Evolutionary conservation across 176 grass and related monocot genomes (phyloP), one percentile per base, ranked within the genome.

Genomic region (Hordeum marinum): DNA sequence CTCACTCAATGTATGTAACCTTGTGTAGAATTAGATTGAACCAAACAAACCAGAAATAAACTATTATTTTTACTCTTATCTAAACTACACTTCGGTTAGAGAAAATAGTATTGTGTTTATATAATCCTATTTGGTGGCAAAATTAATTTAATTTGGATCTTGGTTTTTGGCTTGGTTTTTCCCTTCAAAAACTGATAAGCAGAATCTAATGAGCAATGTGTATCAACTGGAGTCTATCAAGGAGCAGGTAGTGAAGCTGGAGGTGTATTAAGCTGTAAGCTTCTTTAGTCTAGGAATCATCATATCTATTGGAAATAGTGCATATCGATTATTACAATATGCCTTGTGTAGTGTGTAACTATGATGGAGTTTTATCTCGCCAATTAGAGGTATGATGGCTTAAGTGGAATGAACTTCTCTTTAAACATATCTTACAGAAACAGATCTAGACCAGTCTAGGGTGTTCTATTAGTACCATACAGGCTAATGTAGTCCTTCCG

Each of bases 101-200:
- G 12, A 11, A 43, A 43, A 43, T 43, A 43, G 42, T 43, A 11
- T 12, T 43, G 42, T 43, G 42, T 43, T 43, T 29, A 29, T 29
- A 29, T 29, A 29, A 29, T 29, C 42, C 42, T 43, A 2, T 43
- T 43, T 43, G 42, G 42, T 43, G 24, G 65, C n/a, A 42, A 64
- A 72, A 72, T 15, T 80, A 9, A 82, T 83, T 82, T 61, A 72
- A 66, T 86, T 72, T 86, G 41, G 31, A 10, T 81, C 70, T 81
- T 89, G 34, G 54, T 80, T 80, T 82, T 79, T 82, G 45, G 64
- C 17, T 82, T 20, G 0, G 62, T 41, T 89, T 89, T 73, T 14
- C 65, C 78, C 73, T 86, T 80, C 79, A 86, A 73, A 90, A 85
- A 78, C 14, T 86, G 73, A 83, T 57, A 90, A 86, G 62, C 73